Percentiles rank a stretch among this genome's conserved stretches.
These are phyloP conservation scores for Strobilomyces echinocephalus DNA, from an alignment of 768 basidiomycete species.

Conservation along the genomic window DNA sequence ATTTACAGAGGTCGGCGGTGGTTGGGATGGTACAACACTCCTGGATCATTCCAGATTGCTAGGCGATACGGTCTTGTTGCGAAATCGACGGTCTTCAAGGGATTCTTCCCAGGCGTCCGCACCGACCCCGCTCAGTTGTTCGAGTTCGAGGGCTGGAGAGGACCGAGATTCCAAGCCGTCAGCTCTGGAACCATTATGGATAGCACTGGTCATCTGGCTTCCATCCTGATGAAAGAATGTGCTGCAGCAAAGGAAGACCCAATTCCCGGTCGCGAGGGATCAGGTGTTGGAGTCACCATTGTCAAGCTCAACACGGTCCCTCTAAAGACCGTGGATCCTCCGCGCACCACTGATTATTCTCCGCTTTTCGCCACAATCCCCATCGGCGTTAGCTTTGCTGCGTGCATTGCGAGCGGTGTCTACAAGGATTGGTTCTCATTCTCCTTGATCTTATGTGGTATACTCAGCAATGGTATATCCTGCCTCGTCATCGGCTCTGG, in stretches of 20 bases:
- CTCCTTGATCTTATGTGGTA: slow-evolving; percentile 26
- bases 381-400: slow-evolving; percentile 14
- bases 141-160: neutral
- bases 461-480: slow-evolving; percentile 25
- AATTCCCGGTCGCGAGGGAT: slow-evolving; percentile 1
- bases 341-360: neutral
- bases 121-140: slow-evolving; percentile 9
- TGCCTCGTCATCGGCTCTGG: slow-evolving; percentile 22
- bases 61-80: slow-evolving; percentile 23
- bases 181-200: slow-evolving; percentile 7
- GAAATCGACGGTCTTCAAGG: slow-evolving; percentile 12
- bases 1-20: slow-evolving; percentile 23
- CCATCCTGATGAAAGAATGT: slow-evolving; percentile 4
- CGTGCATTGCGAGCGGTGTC: slow-evolving; percentile 17
- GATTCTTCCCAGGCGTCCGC: slow-evolving; percentile 9
- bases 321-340: neutral
- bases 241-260: neutral
- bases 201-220: slow-evolving; percentile 5
- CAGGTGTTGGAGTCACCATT: neutral
- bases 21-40: slow-evolving; percentile 34
- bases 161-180: slow-evolving; percentile 3
- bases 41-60: slow-evolving; percentile 28
- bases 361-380: slow-evolving; percentile 15
- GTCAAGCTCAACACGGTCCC: neutral
- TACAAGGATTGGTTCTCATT: slow-evolving; percentile 25